Base-by-base conservation (phyloP, 805 yeast genomes). In the Starmerella geochares region DNA sequence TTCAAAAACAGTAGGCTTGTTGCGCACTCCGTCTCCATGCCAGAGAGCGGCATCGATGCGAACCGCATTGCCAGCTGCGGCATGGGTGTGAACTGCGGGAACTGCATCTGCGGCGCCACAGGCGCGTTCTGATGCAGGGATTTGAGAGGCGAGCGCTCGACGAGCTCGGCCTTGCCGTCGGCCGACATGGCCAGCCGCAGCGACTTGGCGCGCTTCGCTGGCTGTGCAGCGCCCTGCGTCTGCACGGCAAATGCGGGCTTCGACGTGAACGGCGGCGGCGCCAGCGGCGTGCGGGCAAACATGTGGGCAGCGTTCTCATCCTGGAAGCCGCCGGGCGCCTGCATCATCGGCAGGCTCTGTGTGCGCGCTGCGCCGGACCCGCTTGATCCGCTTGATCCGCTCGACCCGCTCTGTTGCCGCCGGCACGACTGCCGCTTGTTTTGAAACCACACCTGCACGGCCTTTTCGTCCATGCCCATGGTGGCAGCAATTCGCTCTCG, bases 361-460 rank as follows among this genome's bases (percentile, higher is more conserved):
- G 56, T 50, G 32, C 58, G 54, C 9, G 51, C 42, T 8, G 53
- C 47, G 21, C 20, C 28, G 10, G 28, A 10, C 28, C 9, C 28
- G 28, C 28, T 25, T 25, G 28, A 25, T 25, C 28, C 28, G 10
- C 10, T 25, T 10, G 35, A 31, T 8, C 35, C 16, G 9, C 28
- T 23, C 33, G 29, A 29, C n/a, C 27, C 33, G 44, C 52, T 49
- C 48, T 49, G 48, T 40, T 48, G 55, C 36, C 67, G 61, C 11
- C 71, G 64, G 55, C 82, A 67, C 32, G 88, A 75, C 67, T 90
- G 96, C 66, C 98, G 78, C 66, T 80, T 84, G 67, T 92, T 92
- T 69, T 92, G 98, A 69, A 92, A 92, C 98, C 98, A 92, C 55
- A 90, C 86, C 69, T 92, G 98, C 31, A 92, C 95, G 1, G 96